A percentile compares a stretch with the other conserved stretches of the same genome.
These are phyloP conservation scores for Pestalotiopsis sp. DNA, from an alignment of 2,329 filamentous ascomycete species.

Conservation along the genomic window DNA sequence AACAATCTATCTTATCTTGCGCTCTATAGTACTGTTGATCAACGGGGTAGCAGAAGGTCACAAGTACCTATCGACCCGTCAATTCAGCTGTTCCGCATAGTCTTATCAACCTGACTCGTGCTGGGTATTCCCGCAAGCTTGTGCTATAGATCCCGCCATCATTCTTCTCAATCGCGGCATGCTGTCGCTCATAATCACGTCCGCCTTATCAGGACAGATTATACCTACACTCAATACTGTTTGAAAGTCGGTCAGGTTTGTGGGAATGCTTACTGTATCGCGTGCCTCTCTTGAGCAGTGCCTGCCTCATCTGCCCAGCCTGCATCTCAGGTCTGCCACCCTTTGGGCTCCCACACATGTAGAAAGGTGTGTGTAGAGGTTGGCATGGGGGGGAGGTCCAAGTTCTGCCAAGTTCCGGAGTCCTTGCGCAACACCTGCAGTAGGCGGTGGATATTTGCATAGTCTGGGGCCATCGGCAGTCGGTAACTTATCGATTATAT, in stretches of 20 bases:
- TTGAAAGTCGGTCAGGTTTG: neutral
- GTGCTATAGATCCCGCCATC: neutral
- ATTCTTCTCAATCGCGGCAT: neutral
- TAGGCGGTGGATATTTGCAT: constrained; percentile 1
- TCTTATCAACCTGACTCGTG: neutral
- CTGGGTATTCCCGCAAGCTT: neutral
- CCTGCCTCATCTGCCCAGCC: neutral
- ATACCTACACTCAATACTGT: neutral
- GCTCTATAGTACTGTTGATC: neutral
- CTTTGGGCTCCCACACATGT: neutral
- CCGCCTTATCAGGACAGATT: neutral
- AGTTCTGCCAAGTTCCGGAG: neutral
- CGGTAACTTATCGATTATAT: constrained; percentile 9
- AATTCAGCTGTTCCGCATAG: neutral
- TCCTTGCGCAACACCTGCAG: constrained; percentile 7
- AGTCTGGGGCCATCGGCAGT: neutral
- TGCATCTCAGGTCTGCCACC: neutral
- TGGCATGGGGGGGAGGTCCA: neutral
- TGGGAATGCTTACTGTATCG: constrained; percentile 5
- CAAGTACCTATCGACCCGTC: neutral
- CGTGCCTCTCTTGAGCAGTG: neutral
- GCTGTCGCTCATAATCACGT: neutral
- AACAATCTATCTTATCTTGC: neutral
- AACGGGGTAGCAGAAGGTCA: neutral
- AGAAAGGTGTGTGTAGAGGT: neutral